Evolutionary conservation across 495 filamentous ascomycete genomes (phyloP).

Genomic region (Penicillium egyptiacum): DNA sequence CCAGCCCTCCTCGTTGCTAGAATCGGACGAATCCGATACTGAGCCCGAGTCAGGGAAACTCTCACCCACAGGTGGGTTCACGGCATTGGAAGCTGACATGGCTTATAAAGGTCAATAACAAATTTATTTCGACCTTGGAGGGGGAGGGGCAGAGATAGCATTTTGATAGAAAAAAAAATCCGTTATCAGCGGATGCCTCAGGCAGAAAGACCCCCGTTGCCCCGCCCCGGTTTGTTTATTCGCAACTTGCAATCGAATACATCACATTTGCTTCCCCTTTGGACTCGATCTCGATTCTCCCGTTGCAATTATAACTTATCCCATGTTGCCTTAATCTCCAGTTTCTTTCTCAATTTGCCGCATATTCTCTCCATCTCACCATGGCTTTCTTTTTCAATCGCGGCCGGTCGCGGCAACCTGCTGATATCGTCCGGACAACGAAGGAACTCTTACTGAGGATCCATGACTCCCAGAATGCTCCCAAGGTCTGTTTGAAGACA

Average conservation of each 20-base stretch:
- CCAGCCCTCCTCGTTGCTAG: conserved; percentile 70
- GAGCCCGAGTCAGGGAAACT: conserved; percentile 33
- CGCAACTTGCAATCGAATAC: conserved; percentile 13
- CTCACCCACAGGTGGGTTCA: conserved; percentile 27
- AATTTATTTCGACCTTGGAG: neutral
- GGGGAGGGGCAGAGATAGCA: conserved; percentile 28
- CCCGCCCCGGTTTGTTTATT: conserved; percentile 45
- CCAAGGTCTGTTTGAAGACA: conserved; percentile 51
- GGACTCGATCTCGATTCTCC: conserved; percentile 4
- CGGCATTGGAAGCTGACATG: conserved; percentile 34
- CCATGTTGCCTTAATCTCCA: conserved; percentile 5
- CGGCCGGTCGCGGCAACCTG: conserved; percentile 53
- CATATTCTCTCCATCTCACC: conserved; percentile 16
- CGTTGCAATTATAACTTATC: conserved; percentile 4
- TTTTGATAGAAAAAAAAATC: conserved; percentile 28
- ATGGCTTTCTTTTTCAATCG: conserved; percentile 95
- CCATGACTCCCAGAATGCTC: conserved; percentile 41
- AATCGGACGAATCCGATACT: conserved; percentile 48
- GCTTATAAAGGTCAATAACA: conserved; percentile 10
- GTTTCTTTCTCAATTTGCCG: conserved; percentile 10
- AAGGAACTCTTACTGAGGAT: conserved; percentile 57
- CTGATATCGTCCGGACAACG: conserved; percentile 56
- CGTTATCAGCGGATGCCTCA: conserved; percentile 31
- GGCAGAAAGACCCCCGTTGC: conserved; percentile 29
- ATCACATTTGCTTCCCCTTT: conserved; percentile 10